These are phyloP conservation scores for Apophysomyces sp. DNA, from an alignment of 371 early-diverging fungal genomes.

Conservation along the genomic window DNA sequence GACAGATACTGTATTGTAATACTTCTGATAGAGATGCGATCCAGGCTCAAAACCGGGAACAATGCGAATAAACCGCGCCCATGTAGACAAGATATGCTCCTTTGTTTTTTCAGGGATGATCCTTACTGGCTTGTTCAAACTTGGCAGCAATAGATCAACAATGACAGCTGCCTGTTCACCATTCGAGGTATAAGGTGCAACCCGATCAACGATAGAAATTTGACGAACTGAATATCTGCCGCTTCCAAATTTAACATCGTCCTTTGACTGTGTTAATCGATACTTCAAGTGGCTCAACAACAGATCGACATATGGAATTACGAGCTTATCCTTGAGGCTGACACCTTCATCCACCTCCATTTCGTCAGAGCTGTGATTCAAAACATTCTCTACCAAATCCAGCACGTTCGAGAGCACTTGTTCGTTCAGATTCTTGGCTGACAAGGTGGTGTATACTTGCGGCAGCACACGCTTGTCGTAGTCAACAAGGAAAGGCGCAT, in stretches of 20 bases:
- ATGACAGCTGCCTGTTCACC: slow-evolving; percentile 67
- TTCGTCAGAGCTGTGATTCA: slow-evolving; percentile 54
- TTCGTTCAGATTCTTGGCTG: slow-evolving; percentile 75
- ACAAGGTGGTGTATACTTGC: slow-evolving; percentile 66
- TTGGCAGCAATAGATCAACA: slow-evolving; percentile 81
- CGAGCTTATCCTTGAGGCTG: slow-evolving; percentile 47
- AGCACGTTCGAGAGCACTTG: slow-evolving; percentile 70
- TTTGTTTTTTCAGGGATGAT: slow-evolving; percentile 81
- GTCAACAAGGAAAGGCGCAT: slow-evolving; percentile 64
- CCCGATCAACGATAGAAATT: slow-evolving; percentile 76
- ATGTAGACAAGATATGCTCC: slow-evolving; percentile 78
- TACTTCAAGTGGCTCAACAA: slow-evolving; percentile 66
- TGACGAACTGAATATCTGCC: slow-evolving; percentile 68
- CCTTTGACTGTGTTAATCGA: slow-evolving; percentile 53
- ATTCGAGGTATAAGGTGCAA: slow-evolving; percentile 72
- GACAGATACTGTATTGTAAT: slow-evolving; percentile 58
- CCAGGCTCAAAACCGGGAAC: slow-evolving; percentile 51
- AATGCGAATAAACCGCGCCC: slow-evolving; percentile 65
- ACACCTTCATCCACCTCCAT: slow-evolving; percentile 36
- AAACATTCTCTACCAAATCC: slow-evolving; percentile 73
- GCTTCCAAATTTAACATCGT: slow-evolving; percentile 50
- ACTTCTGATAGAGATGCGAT: slow-evolving; percentile 45
- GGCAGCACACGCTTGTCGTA: slow-evolving; percentile 65
- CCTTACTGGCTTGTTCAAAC: slow-evolving; percentile 67
- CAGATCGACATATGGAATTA: slow-evolving; percentile 63